These are phyloP conservation scores for Coprinopsis cinerea DNA, from an alignment of 768 basidiomycete species.

Conservation along the genomic window DNA sequence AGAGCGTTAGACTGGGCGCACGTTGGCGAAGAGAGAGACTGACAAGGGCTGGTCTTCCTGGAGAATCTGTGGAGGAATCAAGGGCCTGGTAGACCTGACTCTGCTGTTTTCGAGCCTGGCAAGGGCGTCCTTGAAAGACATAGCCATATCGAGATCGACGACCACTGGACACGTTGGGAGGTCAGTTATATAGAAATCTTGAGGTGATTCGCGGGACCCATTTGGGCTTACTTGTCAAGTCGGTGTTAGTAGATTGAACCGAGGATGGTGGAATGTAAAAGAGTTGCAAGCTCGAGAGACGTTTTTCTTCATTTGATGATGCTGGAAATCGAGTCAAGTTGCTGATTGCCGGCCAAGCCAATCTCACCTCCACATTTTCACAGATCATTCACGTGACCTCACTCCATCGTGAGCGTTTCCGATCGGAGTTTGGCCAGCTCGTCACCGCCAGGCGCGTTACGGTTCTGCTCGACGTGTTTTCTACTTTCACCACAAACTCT, in stretches of 20 bases:
- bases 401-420: background rate
- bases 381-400: background rate
- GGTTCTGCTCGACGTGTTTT: constrained; percentile 13
- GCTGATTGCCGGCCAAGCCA: no score
- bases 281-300: no score
- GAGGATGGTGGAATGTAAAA: no score
- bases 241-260: no score
- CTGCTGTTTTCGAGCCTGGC: constrained; percentile 80
- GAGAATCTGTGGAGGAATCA: constrained; percentile 93
- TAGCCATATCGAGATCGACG: constrained; percentile 56
- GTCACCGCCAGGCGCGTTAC: constrained; percentile 7
- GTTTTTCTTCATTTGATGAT: no score
- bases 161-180: constrained; percentile 32
- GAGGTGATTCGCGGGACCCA: no score
- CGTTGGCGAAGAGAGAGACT: constrained; percentile 14
- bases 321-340: no score
- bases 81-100: constrained; percentile 79
- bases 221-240: no score
- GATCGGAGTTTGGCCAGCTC: no score
- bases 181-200: constrained; percentile 14
- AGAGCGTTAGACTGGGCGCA: background rate
- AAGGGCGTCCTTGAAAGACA: constrained; percentile 76
- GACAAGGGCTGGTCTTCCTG: constrained; percentile 91
- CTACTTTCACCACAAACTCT: constrained; percentile 13
- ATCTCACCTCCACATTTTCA: background rate